Base-by-base conservation (phyloP, 768 basidiomycete species). In the Pleurotus tuoliensis region DNA sequence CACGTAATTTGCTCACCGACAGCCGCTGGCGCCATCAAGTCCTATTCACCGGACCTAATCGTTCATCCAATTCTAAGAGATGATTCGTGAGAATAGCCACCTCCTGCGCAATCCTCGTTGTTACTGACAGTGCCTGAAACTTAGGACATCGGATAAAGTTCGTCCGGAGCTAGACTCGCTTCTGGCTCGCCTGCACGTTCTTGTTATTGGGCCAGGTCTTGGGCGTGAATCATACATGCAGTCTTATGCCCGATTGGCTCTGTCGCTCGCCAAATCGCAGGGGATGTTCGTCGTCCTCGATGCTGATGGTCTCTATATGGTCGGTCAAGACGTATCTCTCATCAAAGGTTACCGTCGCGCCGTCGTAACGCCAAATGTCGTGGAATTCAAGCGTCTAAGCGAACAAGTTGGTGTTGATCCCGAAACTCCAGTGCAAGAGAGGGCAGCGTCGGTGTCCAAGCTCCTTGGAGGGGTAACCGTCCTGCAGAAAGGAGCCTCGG, bases 1-100 rank as follows among this genome's bases (percentile, higher is more conserved):
- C 97, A 98, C 78, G 92, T 98, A 57, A 96, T 98, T 55, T 99
- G 97, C 73, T 88, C 95, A 5, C 96, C 96, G 0, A 85, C 83
- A 0, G 96, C 97, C 5, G 93, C 94, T 24, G 80, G 80, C 4
- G 89, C 94, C 45, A 99, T 99, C 78, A 99, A 99, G 73, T 88
- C 91, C 0, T 99, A 98, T 69, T 95, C 92, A 3, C 94, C 94
- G 1, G 95, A 99, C 71, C 73, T 99, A 44, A 99, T 99, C 65
- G 97, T 99, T 0, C 96, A 99, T 65, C 95, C 93, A 1, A 92
- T 98, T 55, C 79, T 99, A 4, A 73, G 79, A 25, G 81, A 88
- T 67, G 81, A 86, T 49, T 71, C 75, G 86, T 90, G 69, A 58
- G 86, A 54, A 34, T 22, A 16, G 15, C 30, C 34, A 44, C 50